phyloP scores from a whole-genome alignment of 805 yeast species.

The Jamesozyma hellenica region DNA sequence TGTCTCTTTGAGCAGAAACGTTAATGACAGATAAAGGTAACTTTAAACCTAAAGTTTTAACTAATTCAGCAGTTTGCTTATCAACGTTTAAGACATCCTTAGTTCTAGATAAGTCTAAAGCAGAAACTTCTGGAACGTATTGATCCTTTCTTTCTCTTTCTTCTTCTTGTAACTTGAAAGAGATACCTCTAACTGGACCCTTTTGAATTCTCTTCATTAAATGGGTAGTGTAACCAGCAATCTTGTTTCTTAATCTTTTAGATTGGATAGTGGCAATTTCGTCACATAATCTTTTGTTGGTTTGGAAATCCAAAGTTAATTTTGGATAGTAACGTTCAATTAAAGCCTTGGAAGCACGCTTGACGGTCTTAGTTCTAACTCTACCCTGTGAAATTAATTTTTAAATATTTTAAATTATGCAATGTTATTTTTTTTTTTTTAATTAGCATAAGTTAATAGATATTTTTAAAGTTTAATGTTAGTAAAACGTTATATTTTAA shows the following conservation, averaged over 20 bases:
- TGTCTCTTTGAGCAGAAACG: slow-evolving; percentile 81
- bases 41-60: slow-evolving; percentile 86
- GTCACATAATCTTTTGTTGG: slow-evolving; percentile 98
- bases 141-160: slow-evolving; percentile 99
- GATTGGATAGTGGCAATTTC: slow-evolving; percentile 99
- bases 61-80: slow-evolving; percentile 91
- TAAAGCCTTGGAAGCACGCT: slow-evolving; percentile 99
- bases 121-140: slow-evolving; percentile 99
- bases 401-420: too few species aligned
- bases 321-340: slow-evolving; percentile 99
- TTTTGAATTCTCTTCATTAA: slow-evolving; percentile 99
- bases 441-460: too few species aligned
- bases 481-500: too few species aligned
- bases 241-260: slow-evolving; percentile 99
- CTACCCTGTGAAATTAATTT: slow-evolving; percentile 60
- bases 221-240: slow-evolving; percentile 99
- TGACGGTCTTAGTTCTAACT: slow-evolving; percentile 99
- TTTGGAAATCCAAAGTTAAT: slow-evolving; percentile 97
- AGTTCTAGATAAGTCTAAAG: slow-evolving; percentile 94
- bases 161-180: slow-evolving; percentile 99
- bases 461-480: too few species aligned
- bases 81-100: slow-evolving; percentile 95
- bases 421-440: background rate
- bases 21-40: slow-evolving; percentile 78
- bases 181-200: slow-evolving; percentile 99